These are phyloP conservation scores for Sarocladium strictum DNA, from an alignment of 2,329 filamentous ascomycete genomes.

Conservation along the genomic window DNA sequence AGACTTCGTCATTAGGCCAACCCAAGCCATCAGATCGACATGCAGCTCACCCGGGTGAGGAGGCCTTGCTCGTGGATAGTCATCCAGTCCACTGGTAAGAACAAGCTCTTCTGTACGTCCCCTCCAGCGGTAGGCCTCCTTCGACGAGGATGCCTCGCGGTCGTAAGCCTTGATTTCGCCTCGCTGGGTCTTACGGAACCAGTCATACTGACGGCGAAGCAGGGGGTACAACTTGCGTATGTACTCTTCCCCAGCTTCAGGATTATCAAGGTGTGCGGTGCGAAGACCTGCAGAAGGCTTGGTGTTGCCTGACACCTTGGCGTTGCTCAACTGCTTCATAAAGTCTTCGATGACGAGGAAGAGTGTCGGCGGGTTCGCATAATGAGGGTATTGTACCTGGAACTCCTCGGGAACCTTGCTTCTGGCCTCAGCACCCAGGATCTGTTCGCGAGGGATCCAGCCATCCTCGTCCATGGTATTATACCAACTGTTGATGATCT, in stretches of 20 bases:
- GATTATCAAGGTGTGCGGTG: constrained; percentile 61
- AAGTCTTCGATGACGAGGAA: constrained; percentile 85
- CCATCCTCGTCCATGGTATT: constrained; percentile 93
- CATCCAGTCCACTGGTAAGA: constrained; percentile 88
- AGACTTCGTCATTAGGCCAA: constrained; percentile 92
- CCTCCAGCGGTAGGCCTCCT: constrained; percentile 92
- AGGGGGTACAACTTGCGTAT: constrained; percentile 77
- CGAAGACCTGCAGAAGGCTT: constrained; percentile 44
- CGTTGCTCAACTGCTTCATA: constrained; percentile 65
- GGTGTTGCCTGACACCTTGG: constrained; percentile 45
- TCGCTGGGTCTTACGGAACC: constrained; percentile 88
- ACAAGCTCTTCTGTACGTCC: constrained; percentile 83
- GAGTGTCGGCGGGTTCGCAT: constrained; percentile 92
- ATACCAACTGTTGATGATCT: constrained; percentile 94
- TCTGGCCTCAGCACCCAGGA: constrained; percentile 82
- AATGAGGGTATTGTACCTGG: constrained; percentile 92
- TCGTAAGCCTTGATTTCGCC: constrained; percentile 92
- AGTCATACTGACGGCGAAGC: constrained; percentile 82
- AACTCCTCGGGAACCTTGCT: constrained; percentile 94
- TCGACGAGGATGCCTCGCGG: constrained; percentile 78
- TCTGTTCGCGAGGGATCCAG: constrained; percentile 96
- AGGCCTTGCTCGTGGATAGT: constrained; percentile 90
- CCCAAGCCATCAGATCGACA: constrained; percentile 91
- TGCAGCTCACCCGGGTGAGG: constrained; percentile 95
- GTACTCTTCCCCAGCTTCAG: constrained; percentile 62